Conservation (phyloP, 2,329 filamentous ascomycete species). For the Talaromyces marneffei region DNA sequence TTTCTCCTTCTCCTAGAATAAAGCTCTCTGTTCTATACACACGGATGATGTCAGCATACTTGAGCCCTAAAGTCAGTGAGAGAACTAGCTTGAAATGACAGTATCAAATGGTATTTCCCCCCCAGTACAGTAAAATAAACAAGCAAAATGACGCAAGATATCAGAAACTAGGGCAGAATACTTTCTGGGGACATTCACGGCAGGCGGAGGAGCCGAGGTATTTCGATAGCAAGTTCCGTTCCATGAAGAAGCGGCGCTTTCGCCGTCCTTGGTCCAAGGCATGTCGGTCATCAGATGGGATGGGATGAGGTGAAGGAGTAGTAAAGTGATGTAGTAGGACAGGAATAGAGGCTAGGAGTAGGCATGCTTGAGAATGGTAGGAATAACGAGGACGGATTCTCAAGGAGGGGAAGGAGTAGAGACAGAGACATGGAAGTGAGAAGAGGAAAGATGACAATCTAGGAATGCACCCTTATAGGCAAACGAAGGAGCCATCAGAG, state of each 20-base stretch:
- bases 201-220: conserved; percentile 11
- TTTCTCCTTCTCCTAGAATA: conserved; percentile 78
- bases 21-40: conserved; percentile 80
- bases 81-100: background rate
- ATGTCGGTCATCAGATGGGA: background rate
- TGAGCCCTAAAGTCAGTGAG: background rate
- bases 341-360: background rate
- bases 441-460: background rate
- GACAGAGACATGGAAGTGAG: background rate
- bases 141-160: background rate
- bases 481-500: background rate
- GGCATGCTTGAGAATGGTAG: background rate
- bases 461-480: background rate
- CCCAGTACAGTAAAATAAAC: background rate
- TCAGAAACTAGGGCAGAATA: background rate
- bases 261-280: conserved; percentile 8
- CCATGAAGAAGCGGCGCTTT: conserved; percentile 6
- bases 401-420: background rate
- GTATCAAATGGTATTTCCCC: background rate
- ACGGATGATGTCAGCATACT: conserved; percentile 1
- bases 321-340: background rate
- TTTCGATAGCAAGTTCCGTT: conserved; percentile 12
- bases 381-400: background rate
- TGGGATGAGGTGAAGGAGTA: background rate
- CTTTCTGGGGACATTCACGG: conserved; percentile 9